Evolutionary conservation across 768 basidiomycete genomes (phyloP), one percentile per base, ranked within the genome.

Genomic region (Mycena albidolilacea): DNA sequence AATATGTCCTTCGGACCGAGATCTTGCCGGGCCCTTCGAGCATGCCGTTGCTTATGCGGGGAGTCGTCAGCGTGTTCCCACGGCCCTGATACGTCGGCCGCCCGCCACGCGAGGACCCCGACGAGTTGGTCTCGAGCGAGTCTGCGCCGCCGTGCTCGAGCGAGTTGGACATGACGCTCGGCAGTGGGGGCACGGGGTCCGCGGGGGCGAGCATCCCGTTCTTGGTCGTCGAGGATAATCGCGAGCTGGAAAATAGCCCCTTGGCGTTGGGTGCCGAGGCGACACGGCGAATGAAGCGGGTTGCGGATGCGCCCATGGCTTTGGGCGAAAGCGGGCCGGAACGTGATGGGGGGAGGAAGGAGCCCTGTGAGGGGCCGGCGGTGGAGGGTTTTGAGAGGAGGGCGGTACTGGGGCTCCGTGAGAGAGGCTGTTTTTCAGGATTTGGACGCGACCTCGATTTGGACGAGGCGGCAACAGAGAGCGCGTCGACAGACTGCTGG

Each of bases 251-350:
- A 81, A 99, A 96, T 39, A 99, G 87, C 38, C 93, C 94, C 81
- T 98, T 99, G 43, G 97, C 93, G 79, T 98, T 99, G 3, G 97
- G 97, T 3, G 98, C 97, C 10, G 96, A 98, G 5, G 97, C 96
- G 59, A 99, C 97, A 61, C 97, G 92, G 64, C 97, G 93, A 39
- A 99, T 92, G 84, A 98, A 97, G 44, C 97, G 92, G 60, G 94
- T 90, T 10, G 95, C 94, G 0, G 91, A 90, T 17, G 91, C 91
- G 63, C 91, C 86, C 83, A 95, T 89, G 23, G 89, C 87, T 78
- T 88, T 91, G 39, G 93, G 92, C 8, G 90, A 92, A 50, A 94
- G 83, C 11, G 91, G 89, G 21, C 85, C 88, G 2, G 86, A 78
- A 46, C 88, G 88, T 46, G 88, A 85, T 71, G 87, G 85, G 76